Base-by-base conservation (phyloP, 108 stramenopile genomes). In the Aurantiochytrium sp. region DNA sequence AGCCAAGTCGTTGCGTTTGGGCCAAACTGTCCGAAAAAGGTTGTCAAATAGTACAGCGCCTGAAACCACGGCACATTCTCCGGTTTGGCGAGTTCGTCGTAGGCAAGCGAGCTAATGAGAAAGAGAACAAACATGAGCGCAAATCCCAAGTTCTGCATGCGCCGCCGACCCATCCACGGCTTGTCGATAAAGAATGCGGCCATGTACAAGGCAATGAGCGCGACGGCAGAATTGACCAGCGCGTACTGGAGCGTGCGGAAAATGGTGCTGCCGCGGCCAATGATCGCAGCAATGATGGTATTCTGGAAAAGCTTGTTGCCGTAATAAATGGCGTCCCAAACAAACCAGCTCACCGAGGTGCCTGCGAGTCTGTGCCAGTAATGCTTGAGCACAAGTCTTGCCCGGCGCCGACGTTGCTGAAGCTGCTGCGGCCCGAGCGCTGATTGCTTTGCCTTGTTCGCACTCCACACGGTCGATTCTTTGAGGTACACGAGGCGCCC, bases 1-100 rank as follows among this genome's bases (percentile, higher is more conserved):
- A 95, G 92, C 89, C 90, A 94, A 0, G 94, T 94, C 16, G 93
- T 94, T 3, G 93, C 88, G 90, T 94, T 94, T 16, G 94, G 93
- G 14, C 94, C 94, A 45, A 90, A 94, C n/a, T 93, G 91, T 47
- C 55, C 91, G 90, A 94, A 94, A 57, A 94, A 91, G 60, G 93
- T 94, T 4, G 93, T 93, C 71, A 93, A 57, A 60, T 47, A 23
- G 53, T 91, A 91, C 19, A 91, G 53, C 16, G 44, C 23, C 60
- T 87, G 29, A 28, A 91, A 89, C 28, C 89, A 43, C 25, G 14
- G 8, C 8, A 42, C 42, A 69, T 69, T 42, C 5, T 28, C 45
- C 18, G 49, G 23, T 18, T 25, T 21, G 21, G 29, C 6, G 14
- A 53, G 64, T 44, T 72, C 58, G 35, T 71, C 18, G 25, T 76